These are phyloP conservation scores for Termitomyces sp. DNA, from an alignment of 768 basidiomycete genomes.

Conservation along the genomic window DNA sequence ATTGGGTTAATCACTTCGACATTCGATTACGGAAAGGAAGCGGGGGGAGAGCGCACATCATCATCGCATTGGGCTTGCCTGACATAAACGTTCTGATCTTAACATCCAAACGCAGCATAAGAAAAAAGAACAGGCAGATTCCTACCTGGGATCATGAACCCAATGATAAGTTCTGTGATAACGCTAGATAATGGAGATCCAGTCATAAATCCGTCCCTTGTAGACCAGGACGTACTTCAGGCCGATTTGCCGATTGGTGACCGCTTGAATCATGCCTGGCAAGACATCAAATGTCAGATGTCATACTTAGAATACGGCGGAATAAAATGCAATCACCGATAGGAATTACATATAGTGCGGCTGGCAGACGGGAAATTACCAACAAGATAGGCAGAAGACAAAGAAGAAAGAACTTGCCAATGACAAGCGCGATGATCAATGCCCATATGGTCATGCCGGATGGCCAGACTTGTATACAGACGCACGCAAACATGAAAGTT, in stretches of 20 bases:
- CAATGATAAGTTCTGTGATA: slow-evolving; percentile 69
- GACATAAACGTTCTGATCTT: slow-evolving; percentile 25
- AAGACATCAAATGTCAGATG: neutral
- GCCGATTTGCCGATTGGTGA: slow-evolving; percentile 74
- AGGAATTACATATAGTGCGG: slow-evolving; percentile 60
- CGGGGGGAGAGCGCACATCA: slow-evolving; percentile 42
- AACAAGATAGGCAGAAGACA: neutral
- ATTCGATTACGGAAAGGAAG: neutral
- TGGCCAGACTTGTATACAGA: slow-evolving; percentile 61
- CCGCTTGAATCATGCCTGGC: slow-evolving; percentile 64
- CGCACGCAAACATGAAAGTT: slow-evolving; percentile 56
- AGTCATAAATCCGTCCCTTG: neutral
- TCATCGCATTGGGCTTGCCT: slow-evolving; percentile 70
- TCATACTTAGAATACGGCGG: neutral
- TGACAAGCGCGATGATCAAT: slow-evolving; percentile 43
- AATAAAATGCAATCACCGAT: slow-evolving; percentile 40
- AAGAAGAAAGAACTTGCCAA: slow-evolving; percentile 24
- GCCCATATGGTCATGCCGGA: slow-evolving; percentile 68
- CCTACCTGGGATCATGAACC: slow-evolving; percentile 43
- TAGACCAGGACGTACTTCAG: slow-evolving; percentile 29
- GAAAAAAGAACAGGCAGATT: neutral
- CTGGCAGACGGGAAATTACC: slow-evolving; percentile 16
- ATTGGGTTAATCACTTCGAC: neutral
- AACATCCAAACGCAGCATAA: neutral
- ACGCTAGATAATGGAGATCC: slow-evolving; percentile 32